These are phyloP conservation scores for Zymoseptoria pseudotritici DNA, from an alignment of 2,329 filamentous ascomycete genomes.

Conservation along the genomic window DNA sequence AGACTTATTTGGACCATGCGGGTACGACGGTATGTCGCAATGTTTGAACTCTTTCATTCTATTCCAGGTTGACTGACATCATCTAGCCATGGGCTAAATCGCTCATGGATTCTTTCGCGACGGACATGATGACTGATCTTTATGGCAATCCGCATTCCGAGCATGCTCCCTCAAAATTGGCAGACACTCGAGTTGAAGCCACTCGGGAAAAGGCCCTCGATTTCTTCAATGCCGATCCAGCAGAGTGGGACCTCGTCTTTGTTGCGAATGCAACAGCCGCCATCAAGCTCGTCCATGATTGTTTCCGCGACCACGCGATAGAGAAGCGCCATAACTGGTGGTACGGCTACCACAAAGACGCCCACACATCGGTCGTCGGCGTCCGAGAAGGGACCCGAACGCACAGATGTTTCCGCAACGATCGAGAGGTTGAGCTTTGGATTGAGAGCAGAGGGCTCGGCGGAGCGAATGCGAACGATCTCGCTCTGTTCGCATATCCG, in stretches of 20 bases:
- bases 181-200: slow-evolving; percentile 68
- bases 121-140: slow-evolving; percentile 66
- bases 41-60: background rate
- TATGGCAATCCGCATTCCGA: slow-evolving; percentile 88
- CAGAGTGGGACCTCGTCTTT: slow-evolving; percentile 79
- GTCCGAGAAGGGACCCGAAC: slow-evolving; percentile 59
- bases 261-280: slow-evolving; percentile 85
- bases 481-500: slow-evolving; percentile 65
- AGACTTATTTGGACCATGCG: slow-evolving; percentile 77
- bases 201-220: slow-evolving; percentile 62
- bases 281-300: slow-evolving; percentile 76
- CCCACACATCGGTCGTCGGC: slow-evolving; percentile 79
- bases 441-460: slow-evolving; percentile 39
- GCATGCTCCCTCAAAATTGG: slow-evolving; percentile 69
- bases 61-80: background rate
- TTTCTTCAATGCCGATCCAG: slow-evolving; percentile 74
- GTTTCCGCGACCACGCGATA: slow-evolving; percentile 50
- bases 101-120: slow-evolving; percentile 66
- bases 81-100: slow-evolving; percentile 60
- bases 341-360: slow-evolving; percentile 73
- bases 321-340: slow-evolving; percentile 32
- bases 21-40: slow-evolving; percentile 55
- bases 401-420: slow-evolving; percentile 59
- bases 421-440: slow-evolving; percentile 59
- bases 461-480: slow-evolving; percentile 16